Conservation (phyloP, 768 basidiomycete species). For the Sutorius australiensis region DNA sequence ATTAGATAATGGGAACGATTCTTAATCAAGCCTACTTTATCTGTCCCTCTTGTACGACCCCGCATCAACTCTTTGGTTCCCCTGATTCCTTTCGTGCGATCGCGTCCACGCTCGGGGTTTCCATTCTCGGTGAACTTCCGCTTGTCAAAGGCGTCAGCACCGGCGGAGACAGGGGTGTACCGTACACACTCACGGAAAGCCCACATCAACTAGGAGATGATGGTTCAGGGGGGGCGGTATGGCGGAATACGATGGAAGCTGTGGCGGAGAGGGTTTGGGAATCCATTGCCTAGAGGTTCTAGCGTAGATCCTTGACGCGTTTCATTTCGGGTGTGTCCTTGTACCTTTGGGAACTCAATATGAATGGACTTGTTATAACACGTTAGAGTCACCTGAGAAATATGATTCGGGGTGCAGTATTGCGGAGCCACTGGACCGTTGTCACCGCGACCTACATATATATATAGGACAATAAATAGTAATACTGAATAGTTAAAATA, state of each 20-base stretch:
- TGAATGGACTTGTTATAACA: no score
- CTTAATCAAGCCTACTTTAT: conserved; percentile 87
- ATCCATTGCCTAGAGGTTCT: conserved; percentile 8
- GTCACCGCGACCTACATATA: neutral
- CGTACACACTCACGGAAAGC: conserved; percentile 38
- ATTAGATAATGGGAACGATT: conserved; percentile 78
- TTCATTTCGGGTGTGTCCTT: neutral
- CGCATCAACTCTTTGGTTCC: conserved; percentile 68
- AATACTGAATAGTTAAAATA: neutral
- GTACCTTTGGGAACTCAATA: no score
- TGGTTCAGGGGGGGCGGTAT: conserved; percentile 29
- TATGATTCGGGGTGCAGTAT: neutral
- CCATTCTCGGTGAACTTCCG: conserved; percentile 77
- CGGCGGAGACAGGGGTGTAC: conserved; percentile 66
- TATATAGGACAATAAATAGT: neutral
- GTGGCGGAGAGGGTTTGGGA: conserved; percentile 32
- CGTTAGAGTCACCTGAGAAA: no score
- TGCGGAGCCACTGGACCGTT: no score
- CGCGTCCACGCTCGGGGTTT: conserved; percentile 52
- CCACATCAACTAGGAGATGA: conserved; percentile 15
- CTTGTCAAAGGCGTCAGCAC: conserved; percentile 71
- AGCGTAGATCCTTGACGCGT: no score
- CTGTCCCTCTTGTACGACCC: conserved; percentile 65
- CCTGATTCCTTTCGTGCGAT: conserved; percentile 59
- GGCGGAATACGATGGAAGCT: conserved; percentile 31